Conservation (phyloP, 768 basidiomycete genomes). For the Tricholoma terreum region DNA sequence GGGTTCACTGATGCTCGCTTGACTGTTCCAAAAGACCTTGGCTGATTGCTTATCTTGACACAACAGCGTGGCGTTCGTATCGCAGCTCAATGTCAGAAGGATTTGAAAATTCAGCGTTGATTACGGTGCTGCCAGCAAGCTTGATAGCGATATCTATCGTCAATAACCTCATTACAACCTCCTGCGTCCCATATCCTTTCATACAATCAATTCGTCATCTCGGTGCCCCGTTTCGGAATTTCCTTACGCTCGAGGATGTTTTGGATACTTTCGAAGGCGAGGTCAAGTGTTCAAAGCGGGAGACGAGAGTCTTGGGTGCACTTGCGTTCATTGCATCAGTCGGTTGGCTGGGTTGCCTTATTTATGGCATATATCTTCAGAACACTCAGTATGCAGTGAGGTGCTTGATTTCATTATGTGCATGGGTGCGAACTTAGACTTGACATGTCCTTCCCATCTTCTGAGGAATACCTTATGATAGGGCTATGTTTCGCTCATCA, state of each 20-base stretch:
- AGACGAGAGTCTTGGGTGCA: slow-evolving; percentile 30
- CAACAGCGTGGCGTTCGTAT: too few species aligned
- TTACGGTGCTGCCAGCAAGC: slow-evolving; percentile 21
- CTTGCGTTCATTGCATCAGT: slow-evolving; percentile 38
- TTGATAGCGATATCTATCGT: slow-evolving; percentile 30
- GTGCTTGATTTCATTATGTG: slow-evolving; percentile 33
- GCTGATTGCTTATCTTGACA: too few species aligned
- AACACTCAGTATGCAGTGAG: slow-evolving; percentile 20
- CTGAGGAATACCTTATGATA: slow-evolving; percentile 16
- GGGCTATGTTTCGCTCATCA: slow-evolving; percentile 42
- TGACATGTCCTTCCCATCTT: neutral
- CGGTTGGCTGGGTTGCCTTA: slow-evolving; percentile 42
- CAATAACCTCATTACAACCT: slow-evolving; percentile 23
- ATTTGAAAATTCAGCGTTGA: neutral
- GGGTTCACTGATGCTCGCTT: slow-evolving; percentile 39
- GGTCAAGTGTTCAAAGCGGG: slow-evolving; percentile 24
- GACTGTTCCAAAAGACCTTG: too few species aligned
- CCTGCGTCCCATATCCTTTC: slow-evolving; percentile 27
- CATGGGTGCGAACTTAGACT: slow-evolving; percentile 46
- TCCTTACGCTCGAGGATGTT: slow-evolving; percentile 51
- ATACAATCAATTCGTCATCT: slow-evolving; percentile 18
- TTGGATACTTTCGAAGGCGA: slow-evolving; percentile 34
- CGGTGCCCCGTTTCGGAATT: slow-evolving; percentile 47
- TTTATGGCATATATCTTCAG: slow-evolving; percentile 28
- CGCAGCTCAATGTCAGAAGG: neutral